These are phyloP conservation scores for Monosporascus sp. DNA, from an alignment of 2,329 filamentous ascomycete genomes.

Conservation along the genomic window DNA sequence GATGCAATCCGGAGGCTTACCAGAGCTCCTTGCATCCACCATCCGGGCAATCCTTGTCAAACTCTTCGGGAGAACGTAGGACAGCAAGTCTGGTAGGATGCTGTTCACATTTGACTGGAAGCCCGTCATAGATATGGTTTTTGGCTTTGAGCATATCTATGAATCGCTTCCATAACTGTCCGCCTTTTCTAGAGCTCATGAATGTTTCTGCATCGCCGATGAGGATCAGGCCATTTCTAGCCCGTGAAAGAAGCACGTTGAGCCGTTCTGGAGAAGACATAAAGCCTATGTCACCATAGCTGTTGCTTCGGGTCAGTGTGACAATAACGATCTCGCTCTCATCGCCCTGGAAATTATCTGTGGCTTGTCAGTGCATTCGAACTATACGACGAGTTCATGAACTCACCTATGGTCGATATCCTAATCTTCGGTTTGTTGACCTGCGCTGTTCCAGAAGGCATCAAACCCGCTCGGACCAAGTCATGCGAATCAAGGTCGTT, in stretches of 20 bases:
- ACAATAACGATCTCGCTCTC: slow-evolving; percentile 70
- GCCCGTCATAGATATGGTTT: slow-evolving; percentile 19
- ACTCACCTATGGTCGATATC: slow-evolving; percentile 57
- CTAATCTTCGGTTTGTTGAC: slow-evolving; percentile 48
- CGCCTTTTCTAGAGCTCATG: slow-evolving; percentile 52
- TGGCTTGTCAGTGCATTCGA: background rate
- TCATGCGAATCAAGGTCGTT: slow-evolving; percentile 66
- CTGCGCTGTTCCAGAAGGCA: slow-evolving; percentile 47
- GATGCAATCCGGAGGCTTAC: slow-evolving; percentile 1
- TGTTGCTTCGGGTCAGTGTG: slow-evolving; percentile 64
- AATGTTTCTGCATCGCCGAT: slow-evolving; percentile 68
- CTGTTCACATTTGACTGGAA: slow-evolving; percentile 17
- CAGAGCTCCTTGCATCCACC: slow-evolving; percentile 19
- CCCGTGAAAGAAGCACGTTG: slow-evolving; percentile 66
- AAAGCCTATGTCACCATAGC: slow-evolving; percentile 62
- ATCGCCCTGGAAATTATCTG: slow-evolving; percentile 76
- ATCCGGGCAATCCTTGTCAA: slow-evolving; percentile 17
- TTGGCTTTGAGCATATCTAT: slow-evolving; percentile 50
- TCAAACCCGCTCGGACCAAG: slow-evolving; percentile 56
- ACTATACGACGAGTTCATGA: background rate
- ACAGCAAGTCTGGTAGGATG: slow-evolving; percentile 17
- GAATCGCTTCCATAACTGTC: slow-evolving; percentile 51
- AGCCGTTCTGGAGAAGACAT: slow-evolving; percentile 60
- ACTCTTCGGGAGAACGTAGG: slow-evolving; percentile 11
- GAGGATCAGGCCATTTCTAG: slow-evolving; percentile 60